Evolutionary conservation across 139 green algal species (phyloP).

Genomic region (Tetratostichococcus sp.): DNA sequence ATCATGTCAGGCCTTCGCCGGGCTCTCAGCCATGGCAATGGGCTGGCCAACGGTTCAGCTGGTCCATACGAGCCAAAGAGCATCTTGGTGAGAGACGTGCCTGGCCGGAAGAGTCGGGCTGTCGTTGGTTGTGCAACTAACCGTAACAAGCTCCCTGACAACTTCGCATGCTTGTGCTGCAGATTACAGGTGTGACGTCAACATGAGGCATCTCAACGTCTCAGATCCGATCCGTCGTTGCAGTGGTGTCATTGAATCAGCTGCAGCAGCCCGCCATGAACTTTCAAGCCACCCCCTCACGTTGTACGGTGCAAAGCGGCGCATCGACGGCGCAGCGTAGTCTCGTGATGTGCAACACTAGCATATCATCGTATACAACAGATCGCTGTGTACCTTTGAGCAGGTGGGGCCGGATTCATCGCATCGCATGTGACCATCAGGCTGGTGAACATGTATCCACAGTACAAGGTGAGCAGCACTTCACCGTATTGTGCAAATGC

Average conservation of each 20-base stretch:
- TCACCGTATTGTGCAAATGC: too few relatives aligned
- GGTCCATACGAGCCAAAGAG: constrained; percentile 50
- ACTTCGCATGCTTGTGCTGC: background rate
- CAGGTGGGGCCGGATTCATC: constrained; percentile 93
- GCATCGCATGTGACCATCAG: constrained; percentile 79
- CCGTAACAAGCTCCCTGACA: background rate
- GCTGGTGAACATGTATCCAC: constrained; percentile 69
- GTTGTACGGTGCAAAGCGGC: too few relatives aligned
- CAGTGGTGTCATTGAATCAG: too few relatives aligned
- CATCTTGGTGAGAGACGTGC: constrained; percentile 82
- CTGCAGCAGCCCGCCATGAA: too few relatives aligned
- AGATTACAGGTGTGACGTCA: background rate
- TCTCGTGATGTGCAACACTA: too few relatives aligned
- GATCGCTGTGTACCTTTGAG: too few relatives aligned
- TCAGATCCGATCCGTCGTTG: too few relatives aligned
- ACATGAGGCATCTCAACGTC: background rate
- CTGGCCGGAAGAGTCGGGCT: too few relatives aligned
- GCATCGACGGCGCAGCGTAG: too few relatives aligned
- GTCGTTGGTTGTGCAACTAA: too few relatives aligned
- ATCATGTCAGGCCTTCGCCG: background rate
- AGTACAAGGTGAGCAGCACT: constrained; percentile 71
- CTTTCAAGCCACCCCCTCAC: too few relatives aligned
- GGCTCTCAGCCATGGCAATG: background rate
- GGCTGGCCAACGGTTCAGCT: background rate
- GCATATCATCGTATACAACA: too few relatives aligned